These are phyloP conservation scores for Dendrobium catenatum DNA, from an alignment of 106 monocot genomes.

Conservation along the genomic window DNA sequence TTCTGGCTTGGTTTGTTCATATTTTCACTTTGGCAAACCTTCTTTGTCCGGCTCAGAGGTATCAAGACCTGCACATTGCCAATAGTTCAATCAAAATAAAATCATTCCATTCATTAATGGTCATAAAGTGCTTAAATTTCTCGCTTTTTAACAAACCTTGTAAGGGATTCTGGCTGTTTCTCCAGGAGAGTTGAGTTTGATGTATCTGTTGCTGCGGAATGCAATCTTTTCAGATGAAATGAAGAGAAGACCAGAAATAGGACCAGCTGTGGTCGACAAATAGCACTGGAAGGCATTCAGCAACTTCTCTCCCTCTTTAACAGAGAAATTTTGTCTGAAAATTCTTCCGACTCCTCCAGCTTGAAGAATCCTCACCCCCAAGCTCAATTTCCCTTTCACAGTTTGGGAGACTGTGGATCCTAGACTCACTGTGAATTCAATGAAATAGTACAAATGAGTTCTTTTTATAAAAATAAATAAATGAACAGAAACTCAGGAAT, in stretches of 20 bases:
- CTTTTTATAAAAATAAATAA: background rate
- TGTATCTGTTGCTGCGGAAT: slow-evolving; percentile 30
- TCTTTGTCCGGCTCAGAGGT: slow-evolving; percentile 42
- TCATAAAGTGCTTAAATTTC: background rate
- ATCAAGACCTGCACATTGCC: slow-evolving; percentile 28
- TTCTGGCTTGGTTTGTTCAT: slow-evolving; percentile 44
- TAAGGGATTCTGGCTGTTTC: slow-evolving; percentile 22
- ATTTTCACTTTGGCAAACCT: slow-evolving; percentile 37
- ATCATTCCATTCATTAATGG: no score
- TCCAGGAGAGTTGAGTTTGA: slow-evolving; percentile 19
- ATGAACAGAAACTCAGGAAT: no score
- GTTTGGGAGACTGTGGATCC: slow-evolving; percentile 32
- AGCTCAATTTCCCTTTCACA: slow-evolving; percentile 39
- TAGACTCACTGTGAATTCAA: slow-evolving; percentile 23
- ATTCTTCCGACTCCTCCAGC: slow-evolving; percentile 23
- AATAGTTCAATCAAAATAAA: background rate
- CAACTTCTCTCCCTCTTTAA: slow-evolving; percentile 26
- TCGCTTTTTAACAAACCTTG: slow-evolving; percentile 19
- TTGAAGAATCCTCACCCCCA: slow-evolving; percentile 32
- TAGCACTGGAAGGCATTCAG: slow-evolving; percentile 36
- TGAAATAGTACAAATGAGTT: background rate
- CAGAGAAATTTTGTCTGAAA: slow-evolving; percentile 26
- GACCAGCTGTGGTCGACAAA: slow-evolving; percentile 40
- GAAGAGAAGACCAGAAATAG: slow-evolving; percentile 37
- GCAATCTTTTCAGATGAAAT: slow-evolving; percentile 34